These are phyloP conservation scores for Coemansia guatemalensis DNA, from an alignment of 192 early-diverging fungal species.

Conservation along the genomic window DNA sequence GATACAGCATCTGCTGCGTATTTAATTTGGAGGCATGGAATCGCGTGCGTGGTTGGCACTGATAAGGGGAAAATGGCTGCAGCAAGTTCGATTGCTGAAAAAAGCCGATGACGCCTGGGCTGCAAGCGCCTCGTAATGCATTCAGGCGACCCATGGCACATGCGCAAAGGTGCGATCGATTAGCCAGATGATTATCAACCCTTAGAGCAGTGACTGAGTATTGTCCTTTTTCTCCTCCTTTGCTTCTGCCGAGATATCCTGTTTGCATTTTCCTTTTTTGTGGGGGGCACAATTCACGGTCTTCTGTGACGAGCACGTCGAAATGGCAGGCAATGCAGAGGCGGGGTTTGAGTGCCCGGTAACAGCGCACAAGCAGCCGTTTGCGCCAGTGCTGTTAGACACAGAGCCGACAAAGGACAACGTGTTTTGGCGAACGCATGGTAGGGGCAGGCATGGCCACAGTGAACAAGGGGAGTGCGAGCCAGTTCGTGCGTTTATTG, in stretches of 20 bases:
- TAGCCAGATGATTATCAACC: neutral
- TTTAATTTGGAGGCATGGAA: neutral
- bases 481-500: constrained; percentile 41
- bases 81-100: neutral
- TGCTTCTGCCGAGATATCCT: neutral
- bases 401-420: constrained; percentile 27
- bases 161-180: neutral
- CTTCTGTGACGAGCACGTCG: neutral
- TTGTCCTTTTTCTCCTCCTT: neutral
- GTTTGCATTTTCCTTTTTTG: neutral
- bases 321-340: neutral
- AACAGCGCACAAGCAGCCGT: constrained; percentile 33
- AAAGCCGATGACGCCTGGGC: neutral
- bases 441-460: constrained; percentile 1
- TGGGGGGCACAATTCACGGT: neutral
- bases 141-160: neutral
- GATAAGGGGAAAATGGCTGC: neutral
- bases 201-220: neutral
- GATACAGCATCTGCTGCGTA: neutral
- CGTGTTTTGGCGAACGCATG: constrained; percentile 18
- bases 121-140: neutral
- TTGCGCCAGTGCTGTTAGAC: constrained; percentile 26
- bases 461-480: constrained; percentile 7
- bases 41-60: neutral
- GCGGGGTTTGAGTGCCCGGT: neutral